Evolutionary conservation across 352 stramenopile genomes (phyloP).

Genomic region (Aphanomyces stellatus): DNA sequence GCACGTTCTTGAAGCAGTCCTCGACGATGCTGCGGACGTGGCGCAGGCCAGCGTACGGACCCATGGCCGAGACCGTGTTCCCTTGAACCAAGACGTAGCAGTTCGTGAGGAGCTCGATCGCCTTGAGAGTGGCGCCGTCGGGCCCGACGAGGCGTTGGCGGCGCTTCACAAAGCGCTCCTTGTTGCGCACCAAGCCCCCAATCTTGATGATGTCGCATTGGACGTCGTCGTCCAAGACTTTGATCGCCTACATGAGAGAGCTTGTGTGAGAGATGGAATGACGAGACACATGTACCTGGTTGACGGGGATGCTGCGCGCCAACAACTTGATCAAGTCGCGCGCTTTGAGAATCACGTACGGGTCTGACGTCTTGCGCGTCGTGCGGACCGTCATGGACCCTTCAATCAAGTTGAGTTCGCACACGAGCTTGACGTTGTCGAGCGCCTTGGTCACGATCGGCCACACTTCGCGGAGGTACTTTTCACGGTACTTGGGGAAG

Average conservation of each 20-base stretch:
- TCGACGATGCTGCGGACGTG: slow-evolving; percentile 95
- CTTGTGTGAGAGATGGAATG: neutral
- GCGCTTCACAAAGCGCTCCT: slow-evolving; percentile 99
- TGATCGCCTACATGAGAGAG: slow-evolving; percentile 61
- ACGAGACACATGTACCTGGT: slow-evolving; percentile 49
- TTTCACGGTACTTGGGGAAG: slow-evolving; percentile 99
- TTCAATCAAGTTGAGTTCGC: slow-evolving; percentile 98
- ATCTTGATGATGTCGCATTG: slow-evolving; percentile 99
- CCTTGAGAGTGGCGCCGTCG: slow-evolving; percentile 95
- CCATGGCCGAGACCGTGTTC: slow-evolving; percentile 91
- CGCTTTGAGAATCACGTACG: slow-evolving; percentile 98
- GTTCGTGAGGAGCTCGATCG: slow-evolving; percentile 97
- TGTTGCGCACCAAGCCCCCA: slow-evolving; percentile 97
- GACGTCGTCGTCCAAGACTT: slow-evolving; percentile 97
- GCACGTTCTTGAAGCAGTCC: slow-evolving; percentile 99
- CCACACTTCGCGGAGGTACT: slow-evolving; percentile 99
- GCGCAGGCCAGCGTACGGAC: slow-evolving; percentile 86
- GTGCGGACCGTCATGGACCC: slow-evolving; percentile 88
- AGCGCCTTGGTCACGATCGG: slow-evolving; percentile 96
- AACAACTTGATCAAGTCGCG: slow-evolving; percentile 99
- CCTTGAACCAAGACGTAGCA: slow-evolving; percentile 99
- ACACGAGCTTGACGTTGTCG: slow-evolving; percentile 92
- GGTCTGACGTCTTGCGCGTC: slow-evolving; percentile 94
- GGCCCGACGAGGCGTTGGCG: slow-evolving; percentile 96
- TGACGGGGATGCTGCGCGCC: slow-evolving; percentile 94